phyloP scores from a whole-genome alignment of 2,329 filamentous ascomycete genomes.

The Cladosporium sp. region DNA sequence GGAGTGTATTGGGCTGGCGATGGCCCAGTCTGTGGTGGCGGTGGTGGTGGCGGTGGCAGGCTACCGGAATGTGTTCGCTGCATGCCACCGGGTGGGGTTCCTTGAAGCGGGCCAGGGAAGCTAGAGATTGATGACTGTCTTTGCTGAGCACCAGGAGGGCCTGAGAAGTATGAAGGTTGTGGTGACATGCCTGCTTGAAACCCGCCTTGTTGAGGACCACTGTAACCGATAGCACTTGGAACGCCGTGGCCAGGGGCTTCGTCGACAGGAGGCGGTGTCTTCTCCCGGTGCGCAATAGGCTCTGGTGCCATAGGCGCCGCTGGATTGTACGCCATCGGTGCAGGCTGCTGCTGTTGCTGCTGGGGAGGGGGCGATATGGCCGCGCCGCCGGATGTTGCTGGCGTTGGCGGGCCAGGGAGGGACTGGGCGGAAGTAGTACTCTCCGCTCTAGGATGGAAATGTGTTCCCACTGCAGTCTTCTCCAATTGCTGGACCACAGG shows the following conservation, averaged over 20 bases:
- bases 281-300: slow-evolving; percentile 67
- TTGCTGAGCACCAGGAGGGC: slow-evolving; percentile 10
- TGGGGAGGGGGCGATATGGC: slow-evolving; percentile 26
- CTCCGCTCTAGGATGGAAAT: slow-evolving; percentile 42
- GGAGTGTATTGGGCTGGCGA: slow-evolving; percentile 20
- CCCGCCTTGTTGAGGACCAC: slow-evolving; percentile 21
- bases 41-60: slow-evolving; percentile 22
- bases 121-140: slow-evolving; percentile 15
- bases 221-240: slow-evolving; percentile 35
- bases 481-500: slow-evolving; percentile 71
- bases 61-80: slow-evolving; percentile 18
- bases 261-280: slow-evolving; percentile 73
- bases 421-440: slow-evolving; percentile 35
- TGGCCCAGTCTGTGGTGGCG: slow-evolving; percentile 12
- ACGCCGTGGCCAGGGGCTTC: slow-evolving; percentile 49
- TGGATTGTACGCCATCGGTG: slow-evolving; percentile 71
- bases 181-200: slow-evolving; percentile 23
- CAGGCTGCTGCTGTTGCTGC: slow-evolving; percentile 25
- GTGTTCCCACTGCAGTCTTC: slow-evolving; percentile 62
- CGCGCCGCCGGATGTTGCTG: slow-evolving; percentile 20
- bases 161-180: slow-evolving; percentile 32
- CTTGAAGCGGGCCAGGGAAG: slow-evolving; percentile 21
- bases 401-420: slow-evolving; percentile 28
- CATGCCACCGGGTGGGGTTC: slow-evolving; percentile 12
- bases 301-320: slow-evolving; percentile 73